Evolutionary conservation across 768 basidiomycete species (phyloP), one percentile per base, ranked within the genome.

Genomic region (Dendrothele bispora): DNA sequence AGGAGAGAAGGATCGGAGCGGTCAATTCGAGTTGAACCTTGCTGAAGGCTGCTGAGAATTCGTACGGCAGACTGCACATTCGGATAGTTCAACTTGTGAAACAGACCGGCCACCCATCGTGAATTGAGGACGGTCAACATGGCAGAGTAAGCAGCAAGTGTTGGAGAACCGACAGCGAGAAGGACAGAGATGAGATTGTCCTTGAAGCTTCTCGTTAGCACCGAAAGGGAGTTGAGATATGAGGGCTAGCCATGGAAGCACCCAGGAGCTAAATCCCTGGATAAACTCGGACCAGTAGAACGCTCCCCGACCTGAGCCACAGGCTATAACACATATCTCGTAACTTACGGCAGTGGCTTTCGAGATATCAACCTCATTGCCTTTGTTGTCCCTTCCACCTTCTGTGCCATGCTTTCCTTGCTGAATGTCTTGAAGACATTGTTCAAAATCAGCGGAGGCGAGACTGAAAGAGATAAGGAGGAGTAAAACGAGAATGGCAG

Each of bases 141-240:
- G 7, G 77, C 46, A 1, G 77, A 77, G 53, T 76, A 78, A 3
- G 67, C 70, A 1, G 77, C 73, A 3, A 78, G 67, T 3, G 57
- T 56, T 0, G 76, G 76, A 0, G 72, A 75, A 1, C 76, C 77
- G 21, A 78, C 54, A 1, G 73, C 69, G 28, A 78, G 59, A 7
- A 78, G 12, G 17, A 69, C 66, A 7, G 73, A 69, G 51, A 67
- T 61, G 30, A 77, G 55, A 43, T 77, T 74, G 17, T 74, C 72
- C n/a, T n/a, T n/a, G n/a, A 15, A 64, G 51, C 22, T 57, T 67
- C 42, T 66, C 65, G 10, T 52, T 60, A 25, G 69, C 64, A 7
- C 75, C 75, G 21, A 75, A 79, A 0, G 76, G 78, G n/a, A 79
- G 67, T 39, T 76, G 75, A 0, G 75, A 74, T 17, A 78, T 59